Base-by-base conservation (phyloP, 495 filamentous ascomycete species). In the Tuber borchii region DNA sequence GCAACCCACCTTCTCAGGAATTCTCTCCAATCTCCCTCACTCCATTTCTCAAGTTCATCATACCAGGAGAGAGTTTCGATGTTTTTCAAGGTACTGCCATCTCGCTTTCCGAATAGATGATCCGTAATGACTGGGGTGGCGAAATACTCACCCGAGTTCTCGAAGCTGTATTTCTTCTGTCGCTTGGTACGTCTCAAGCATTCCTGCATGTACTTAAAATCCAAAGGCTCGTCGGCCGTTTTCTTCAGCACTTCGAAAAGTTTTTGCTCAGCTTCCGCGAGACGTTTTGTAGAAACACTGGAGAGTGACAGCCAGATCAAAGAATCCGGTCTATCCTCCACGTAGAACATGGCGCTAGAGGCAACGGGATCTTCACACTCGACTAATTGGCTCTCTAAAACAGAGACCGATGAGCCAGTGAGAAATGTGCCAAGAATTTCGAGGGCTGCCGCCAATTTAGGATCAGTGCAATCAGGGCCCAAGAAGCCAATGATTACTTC, bases 341-440 rank as follows among this genome's bases (percentile, higher is more conserved):
- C 91, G 80, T 87, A 88, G 81, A 91, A 93, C 44, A 89, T 88
- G 12, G 97, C 89, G 5, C 89, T 91, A 85, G 94, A 97, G 17
- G 93, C 92, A 73, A 97, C 87, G 22, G 82, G 81, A 76, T 97
- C 91, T 82, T 98, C 94, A 80, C 91, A 94, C 80, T 99, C 96
- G 16, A 99, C 95, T 73, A 99, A 87, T 31, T 89, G 89, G 78
- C 97, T 97, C 76, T 98, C 95, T 26, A 99, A 85, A 20, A 98
- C 86, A 2, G 94, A 95, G 2, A 97, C 93, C 7, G 95, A 95
- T 3, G 95, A 98, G 20, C 94, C 95, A 73, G 92, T 91, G 31
- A 99, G 87, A 80, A 98, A 99, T 20, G 90, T 88, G 61, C 96
- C 85, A 8, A 95, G 82, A 65, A 95, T 89, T 79, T 90, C 90